phyloP scores from a whole-genome alignment of 1,139 yeast genomes.

The Diutina siamensis region DNA sequence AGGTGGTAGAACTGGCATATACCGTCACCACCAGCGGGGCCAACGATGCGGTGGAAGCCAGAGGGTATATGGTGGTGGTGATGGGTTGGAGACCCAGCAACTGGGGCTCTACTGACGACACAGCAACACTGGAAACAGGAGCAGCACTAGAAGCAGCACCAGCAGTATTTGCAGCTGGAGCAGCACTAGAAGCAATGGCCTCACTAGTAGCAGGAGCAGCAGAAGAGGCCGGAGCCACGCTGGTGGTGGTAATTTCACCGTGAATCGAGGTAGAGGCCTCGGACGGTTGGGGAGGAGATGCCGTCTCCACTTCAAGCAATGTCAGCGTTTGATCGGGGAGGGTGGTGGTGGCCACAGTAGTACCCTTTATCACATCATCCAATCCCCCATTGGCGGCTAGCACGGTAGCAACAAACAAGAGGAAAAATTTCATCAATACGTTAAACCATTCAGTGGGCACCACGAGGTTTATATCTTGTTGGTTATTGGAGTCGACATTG shows the following conservation, averaged over 20 bases:
- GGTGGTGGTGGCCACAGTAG: slow-evolving; percentile 4
- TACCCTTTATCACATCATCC: neutral
- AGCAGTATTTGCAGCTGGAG: neutral
- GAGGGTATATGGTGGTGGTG: neutral
- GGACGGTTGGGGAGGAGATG: neutral
- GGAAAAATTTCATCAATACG: neutral
- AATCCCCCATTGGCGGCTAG: slow-evolving; percentile 1
- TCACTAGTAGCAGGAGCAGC: neutral
- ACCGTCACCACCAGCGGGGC: slow-evolving; percentile 3
- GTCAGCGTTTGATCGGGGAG: neutral
- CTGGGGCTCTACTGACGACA: neutral
- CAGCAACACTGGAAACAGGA: neutral
- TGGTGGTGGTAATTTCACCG: neutral
- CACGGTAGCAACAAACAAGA: neutral
- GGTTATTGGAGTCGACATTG: neutral
- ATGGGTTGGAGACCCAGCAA: neutral
- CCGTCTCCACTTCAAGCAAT: slow-evolving; percentile 1
- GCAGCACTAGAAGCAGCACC: neutral
- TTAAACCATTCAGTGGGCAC: too few species aligned
- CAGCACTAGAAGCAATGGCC: neutral
- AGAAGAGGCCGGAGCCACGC: neutral
- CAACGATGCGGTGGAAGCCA: neutral
- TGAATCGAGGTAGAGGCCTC: neutral
- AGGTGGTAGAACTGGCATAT: neutral
- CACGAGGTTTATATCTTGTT: neutral